phyloP scores from a whole-genome alignment of 2,329 filamentous ascomycete species.

The Calonectria fujianensis region DNA sequence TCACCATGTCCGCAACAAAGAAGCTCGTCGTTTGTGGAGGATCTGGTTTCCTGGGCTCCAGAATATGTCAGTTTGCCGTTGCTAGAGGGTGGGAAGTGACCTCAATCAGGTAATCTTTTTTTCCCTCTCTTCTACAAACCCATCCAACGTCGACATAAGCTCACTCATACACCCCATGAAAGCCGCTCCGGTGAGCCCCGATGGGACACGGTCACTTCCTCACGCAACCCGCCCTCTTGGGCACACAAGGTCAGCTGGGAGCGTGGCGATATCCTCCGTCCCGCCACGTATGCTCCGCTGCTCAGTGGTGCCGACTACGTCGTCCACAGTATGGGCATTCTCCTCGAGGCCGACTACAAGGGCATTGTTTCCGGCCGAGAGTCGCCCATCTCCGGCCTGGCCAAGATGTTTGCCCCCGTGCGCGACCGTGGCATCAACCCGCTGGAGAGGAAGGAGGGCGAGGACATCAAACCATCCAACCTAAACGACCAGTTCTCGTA shows the following conservation, averaged over 20 bases:
- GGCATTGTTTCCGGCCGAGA: slow-evolving; percentile 89
- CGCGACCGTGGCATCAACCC: slow-evolving; percentile 82
- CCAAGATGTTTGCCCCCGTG: slow-evolving; percentile 83
- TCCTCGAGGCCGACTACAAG: slow-evolving; percentile 99
- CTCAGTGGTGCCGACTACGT: slow-evolving; percentile 88
- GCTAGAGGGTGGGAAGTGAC: slow-evolving; percentile 92
- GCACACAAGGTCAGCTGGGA: slow-evolving; percentile 90
- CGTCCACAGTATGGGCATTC: slow-evolving; percentile 95
- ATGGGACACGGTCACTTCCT: slow-evolving; percentile 88
- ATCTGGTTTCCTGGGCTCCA: slow-evolving; percentile 90
- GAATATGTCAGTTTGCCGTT: slow-evolving; percentile 94
- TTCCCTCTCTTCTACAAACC: slow-evolving; percentile 19
- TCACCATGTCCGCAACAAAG: slow-evolving; percentile 77
- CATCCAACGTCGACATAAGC: slow-evolving; percentile 17
- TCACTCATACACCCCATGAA: slow-evolving; percentile 51
- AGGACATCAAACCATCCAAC: slow-evolving; percentile 79
- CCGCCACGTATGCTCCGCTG: slow-evolving; percentile 84
- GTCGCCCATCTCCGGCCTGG: slow-evolving; percentile 85
- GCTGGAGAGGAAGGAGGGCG: slow-evolving; percentile 75
- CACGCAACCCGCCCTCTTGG: slow-evolving; percentile 83
- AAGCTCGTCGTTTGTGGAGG: slow-evolving; percentile 93
- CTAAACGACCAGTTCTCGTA: slow-evolving; percentile 89
- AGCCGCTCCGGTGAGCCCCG: slow-evolving; percentile 93
- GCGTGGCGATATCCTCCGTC: slow-evolving; percentile 89
- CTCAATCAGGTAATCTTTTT: slow-evolving; percentile 83